phyloP scores from a whole-genome alignment of 345 rosid genomes.

The Raphanus raphanistrum region DNA sequence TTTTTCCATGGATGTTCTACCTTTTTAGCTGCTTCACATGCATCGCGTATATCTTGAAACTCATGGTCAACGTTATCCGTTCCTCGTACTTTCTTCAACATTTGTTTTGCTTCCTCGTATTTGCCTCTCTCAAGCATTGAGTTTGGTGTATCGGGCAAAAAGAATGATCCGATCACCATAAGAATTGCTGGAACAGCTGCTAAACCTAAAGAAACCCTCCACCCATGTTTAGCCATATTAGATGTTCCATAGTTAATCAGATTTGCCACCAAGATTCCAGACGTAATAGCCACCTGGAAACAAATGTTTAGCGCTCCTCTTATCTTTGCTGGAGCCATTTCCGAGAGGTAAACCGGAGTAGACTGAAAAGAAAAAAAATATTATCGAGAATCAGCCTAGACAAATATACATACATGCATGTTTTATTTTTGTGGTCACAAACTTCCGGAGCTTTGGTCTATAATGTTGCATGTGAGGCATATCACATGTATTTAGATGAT shows the following conservation, averaged over 20 bases:
- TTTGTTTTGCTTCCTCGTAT: constrained; percentile 31
- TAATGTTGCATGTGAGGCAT: background rate
- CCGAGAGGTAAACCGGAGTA: constrained; percentile 59
- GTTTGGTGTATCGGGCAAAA: constrained; percentile 44
- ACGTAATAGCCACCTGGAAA: constrained; percentile 59
- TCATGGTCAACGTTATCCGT: constrained; percentile 36
- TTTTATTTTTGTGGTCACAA: background rate
- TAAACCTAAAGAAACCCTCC: constrained; percentile 40
- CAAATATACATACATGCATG: background rate
- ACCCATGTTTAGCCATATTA: constrained; percentile 31
- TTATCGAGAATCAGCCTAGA: background rate
- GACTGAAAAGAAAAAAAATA: constrained; percentile 37
- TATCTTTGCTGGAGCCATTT: constrained; percentile 58
- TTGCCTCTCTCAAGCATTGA: constrained; percentile 43
- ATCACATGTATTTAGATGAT: background rate
- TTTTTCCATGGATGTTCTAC: constrained; percentile 41
- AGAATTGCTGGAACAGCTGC: constrained; percentile 40
- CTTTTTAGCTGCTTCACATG: constrained; percentile 41
- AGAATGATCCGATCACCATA: constrained; percentile 38
- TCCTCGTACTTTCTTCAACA: constrained; percentile 45
- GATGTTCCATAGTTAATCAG: constrained; percentile 39
- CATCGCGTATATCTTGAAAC: constrained; percentile 40
- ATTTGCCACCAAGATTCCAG: constrained; percentile 40
- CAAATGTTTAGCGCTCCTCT: constrained; percentile 59
- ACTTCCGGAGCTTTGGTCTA: too few species aligned